phyloP scores from a whole-genome alignment of 768 basidiomycete species.

The Coprinopsis strossmayeri region DNA sequence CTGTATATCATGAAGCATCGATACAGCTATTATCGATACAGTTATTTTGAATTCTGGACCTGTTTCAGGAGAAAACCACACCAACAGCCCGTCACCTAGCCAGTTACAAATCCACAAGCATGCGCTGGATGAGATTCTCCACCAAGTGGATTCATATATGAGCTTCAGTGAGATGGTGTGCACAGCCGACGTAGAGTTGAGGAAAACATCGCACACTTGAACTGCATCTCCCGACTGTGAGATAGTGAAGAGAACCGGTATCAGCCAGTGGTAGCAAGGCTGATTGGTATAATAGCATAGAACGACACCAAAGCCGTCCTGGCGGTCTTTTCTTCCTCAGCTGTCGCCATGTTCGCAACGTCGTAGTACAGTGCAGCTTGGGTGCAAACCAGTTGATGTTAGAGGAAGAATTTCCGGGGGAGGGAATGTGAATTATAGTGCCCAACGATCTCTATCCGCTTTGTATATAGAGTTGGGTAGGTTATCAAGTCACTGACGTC shows the following conservation, averaged over 20 bases:
- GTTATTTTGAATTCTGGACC: background rate
- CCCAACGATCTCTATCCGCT: too few species aligned
- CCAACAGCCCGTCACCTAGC: slow-evolving; percentile 2
- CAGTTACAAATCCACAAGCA: background rate
- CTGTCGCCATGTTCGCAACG: too few species aligned
- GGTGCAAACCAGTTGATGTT: too few species aligned
- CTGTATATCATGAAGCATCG: background rate
- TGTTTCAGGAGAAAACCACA: background rate
- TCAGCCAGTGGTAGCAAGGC: background rate
- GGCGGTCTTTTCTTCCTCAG: background rate
- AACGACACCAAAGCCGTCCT: background rate
- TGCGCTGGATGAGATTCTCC: background rate
- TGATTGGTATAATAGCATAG: slow-evolving; percentile 1
- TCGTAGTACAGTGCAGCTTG: too few species aligned
- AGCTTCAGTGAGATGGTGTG: background rate
- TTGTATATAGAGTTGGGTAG: too few species aligned
- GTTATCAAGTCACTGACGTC: too few species aligned
- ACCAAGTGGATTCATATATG: slow-evolving; percentile 1
- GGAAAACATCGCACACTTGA: background rate
- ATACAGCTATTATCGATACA: background rate
- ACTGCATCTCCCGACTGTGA: background rate
- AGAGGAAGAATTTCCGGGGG: too few species aligned
- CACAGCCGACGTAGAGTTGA: background rate
- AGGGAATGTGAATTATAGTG: too few species aligned
- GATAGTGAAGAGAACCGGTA: background rate